Evolutionary conservation across 768 basidiomycete species (phyloP).

Genomic region (Fomitopsis serialis): DNA sequence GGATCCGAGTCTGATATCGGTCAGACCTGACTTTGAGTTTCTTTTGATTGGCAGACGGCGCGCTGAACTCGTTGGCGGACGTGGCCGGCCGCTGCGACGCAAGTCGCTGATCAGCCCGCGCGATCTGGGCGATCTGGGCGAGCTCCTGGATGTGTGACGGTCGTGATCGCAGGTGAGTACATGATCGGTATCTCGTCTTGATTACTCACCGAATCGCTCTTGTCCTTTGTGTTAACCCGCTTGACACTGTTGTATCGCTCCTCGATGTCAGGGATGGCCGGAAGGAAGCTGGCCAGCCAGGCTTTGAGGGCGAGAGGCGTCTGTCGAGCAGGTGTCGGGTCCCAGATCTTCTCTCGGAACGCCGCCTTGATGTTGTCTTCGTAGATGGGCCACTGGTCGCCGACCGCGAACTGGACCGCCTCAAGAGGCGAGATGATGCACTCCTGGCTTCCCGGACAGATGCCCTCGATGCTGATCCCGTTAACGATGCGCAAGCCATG

Average conservation of each 20-base stretch:
- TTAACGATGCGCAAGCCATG: slow-evolving; percentile 37
- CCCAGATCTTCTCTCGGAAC: slow-evolving; percentile 16
- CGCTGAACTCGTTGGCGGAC: slow-evolving; percentile 17
- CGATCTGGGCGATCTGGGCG: slow-evolving; percentile 11
- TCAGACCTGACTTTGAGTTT: slow-evolving; percentile 18
- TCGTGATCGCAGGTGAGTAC: background rate
- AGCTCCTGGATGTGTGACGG: slow-evolving; percentile 11
- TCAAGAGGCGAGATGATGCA: slow-evolving; percentile 34
- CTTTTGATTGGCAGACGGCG: slow-evolving; percentile 7
- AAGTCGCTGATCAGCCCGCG: slow-evolving; percentile 19
- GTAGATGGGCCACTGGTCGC: slow-evolving; percentile 10
- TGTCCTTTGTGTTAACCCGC: slow-evolving; percentile 39
- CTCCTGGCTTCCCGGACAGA: slow-evolving; percentile 27
- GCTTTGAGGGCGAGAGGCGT: slow-evolving; percentile 19
- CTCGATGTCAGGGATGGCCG: slow-evolving; percentile 33
- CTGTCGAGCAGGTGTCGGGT: slow-evolving; percentile 8
- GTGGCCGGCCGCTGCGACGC: slow-evolving; percentile 23
- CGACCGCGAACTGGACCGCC: slow-evolving; percentile 31
- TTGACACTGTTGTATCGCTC: slow-evolving; percentile 36
- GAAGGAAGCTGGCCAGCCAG: slow-evolving; percentile 32
- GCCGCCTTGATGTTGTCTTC: slow-evolving; percentile 15
- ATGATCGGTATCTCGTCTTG: background rate
- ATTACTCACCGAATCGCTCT: slow-evolving; percentile 30
- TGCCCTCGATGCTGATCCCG: slow-evolving; percentile 57
- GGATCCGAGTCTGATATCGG: slow-evolving; percentile 27